Percentiles rank a stretch among this genome's conserved stretches.
Conservation (phyloP, 371 early-diverging fungal genomes). For the Synchytrium microbalum region DNA sequence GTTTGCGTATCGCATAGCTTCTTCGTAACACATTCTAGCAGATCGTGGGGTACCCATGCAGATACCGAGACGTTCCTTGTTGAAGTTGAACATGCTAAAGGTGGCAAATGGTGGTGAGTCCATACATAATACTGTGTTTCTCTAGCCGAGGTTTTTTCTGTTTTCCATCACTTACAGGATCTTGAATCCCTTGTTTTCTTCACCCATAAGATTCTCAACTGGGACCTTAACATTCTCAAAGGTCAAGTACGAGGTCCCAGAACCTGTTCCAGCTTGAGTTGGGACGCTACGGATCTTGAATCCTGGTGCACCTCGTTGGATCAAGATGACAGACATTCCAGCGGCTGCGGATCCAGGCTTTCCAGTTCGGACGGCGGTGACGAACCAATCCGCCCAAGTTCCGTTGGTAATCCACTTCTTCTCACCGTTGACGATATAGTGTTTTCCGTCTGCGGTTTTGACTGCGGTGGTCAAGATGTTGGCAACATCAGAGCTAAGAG, state of each 20-base stretch:
- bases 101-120: no score
- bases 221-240: constrained; percentile 79
- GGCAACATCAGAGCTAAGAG: constrained; percentile 36
- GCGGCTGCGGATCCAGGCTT: constrained; percentile 25
- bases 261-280: no score
- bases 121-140: no score
- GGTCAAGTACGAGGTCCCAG: no score
- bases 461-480: constrained; percentile 27
- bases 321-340: constrained; percentile 17
- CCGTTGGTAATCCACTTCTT: constrained; percentile 43
- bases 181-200: constrained; percentile 82
- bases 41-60: no score
- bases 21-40: constrained; percentile 80
- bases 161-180: no score
- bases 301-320: no score
- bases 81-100: no score
- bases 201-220: constrained; percentile 69
- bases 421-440: constrained; percentile 41
- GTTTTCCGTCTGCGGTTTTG: constrained; percentile 24
- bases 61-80: no score
- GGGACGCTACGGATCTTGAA: no score
- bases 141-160: no score
- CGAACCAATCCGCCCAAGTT: constrained; percentile 29
- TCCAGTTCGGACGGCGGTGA: constrained; percentile 35
- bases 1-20: constrained; percentile 74